phyloP scores from a whole-genome alignment of 108 stramenopile species.

The Cyclostephanos tholiformis region DNA sequence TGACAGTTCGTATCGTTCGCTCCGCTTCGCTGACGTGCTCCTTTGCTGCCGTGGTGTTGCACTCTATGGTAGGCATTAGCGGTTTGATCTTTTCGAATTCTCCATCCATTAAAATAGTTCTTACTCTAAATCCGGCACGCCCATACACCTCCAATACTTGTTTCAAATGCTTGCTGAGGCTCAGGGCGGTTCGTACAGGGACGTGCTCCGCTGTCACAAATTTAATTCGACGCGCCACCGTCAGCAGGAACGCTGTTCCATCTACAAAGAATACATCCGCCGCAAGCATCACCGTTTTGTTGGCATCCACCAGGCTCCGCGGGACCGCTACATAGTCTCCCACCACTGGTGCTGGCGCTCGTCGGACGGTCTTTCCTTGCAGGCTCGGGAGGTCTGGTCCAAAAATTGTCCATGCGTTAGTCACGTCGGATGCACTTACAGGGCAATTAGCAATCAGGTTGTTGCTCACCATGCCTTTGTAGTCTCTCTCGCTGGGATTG shows the following conservation, averaged over 20 bases:
- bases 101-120: background rate
- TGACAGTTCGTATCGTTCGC: slow-evolving; percentile 10
- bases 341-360: slow-evolving; percentile 24
- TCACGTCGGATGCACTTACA: slow-evolving; percentile 6
- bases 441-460: slow-evolving; percentile 21
- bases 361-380: slow-evolving; percentile 17
- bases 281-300: slow-evolving; percentile 28
- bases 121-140: background rate
- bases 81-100: slow-evolving; percentile 1
- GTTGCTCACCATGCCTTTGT: background rate
- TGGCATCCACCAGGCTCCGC: slow-evolving; percentile 4
- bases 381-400: slow-evolving; percentile 21
- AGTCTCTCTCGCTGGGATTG: background rate
- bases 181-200: slow-evolving; percentile 8
- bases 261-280: slow-evolving; percentile 9
- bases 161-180: slow-evolving; percentile 13
- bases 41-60: slow-evolving; percentile 29
- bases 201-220: slow-evolving; percentile 20
- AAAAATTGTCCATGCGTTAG: slow-evolving; percentile 25
- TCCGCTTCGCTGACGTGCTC: slow-evolving; percentile 13
- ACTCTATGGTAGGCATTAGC: slow-evolving; percentile 6
- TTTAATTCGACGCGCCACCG: slow-evolving; percentile 4
- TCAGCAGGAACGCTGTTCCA: slow-evolving; percentile 6
- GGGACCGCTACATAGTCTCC: slow-evolving; percentile 28
- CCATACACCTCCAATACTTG: background rate